A percentile compares a stretch with the other conserved stretches of the same genome.
Conservation (phyloP, 805 yeast species). For the Monosporozyma aquatica region DNA sequence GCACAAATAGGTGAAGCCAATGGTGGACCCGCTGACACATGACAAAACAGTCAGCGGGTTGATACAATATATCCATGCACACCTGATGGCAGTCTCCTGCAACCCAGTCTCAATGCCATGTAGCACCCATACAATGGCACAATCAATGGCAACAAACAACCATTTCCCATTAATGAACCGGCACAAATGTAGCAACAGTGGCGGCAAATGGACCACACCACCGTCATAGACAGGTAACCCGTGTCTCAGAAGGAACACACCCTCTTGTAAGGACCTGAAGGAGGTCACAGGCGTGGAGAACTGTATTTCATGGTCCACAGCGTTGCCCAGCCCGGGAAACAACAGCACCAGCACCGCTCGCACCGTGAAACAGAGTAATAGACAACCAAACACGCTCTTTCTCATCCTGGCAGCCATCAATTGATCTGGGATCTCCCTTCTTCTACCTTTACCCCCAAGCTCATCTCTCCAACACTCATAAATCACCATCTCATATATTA, state of each 20-base stretch:
- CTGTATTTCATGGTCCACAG: conserved; percentile 26
- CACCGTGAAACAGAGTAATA: conserved; percentile 3
- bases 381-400: neutral
- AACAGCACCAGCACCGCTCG: conserved; percentile 14
- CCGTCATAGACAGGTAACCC: conserved; percentile 70
- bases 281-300: conserved; percentile 31
- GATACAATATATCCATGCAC: conserved; percentile 46
- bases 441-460: neutral
- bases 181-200: conserved; percentile 36
- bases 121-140: conserved; percentile 46
- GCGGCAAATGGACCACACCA: conserved; percentile 81
- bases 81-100: no score
- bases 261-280: conserved; percentile 48
- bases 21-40: conserved; percentile 59
- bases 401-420: no score
- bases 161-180: neutral
- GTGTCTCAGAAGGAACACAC: conserved; percentile 50
- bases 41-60: conserved; percentile 75
- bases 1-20: conserved; percentile 49
- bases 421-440: no score
- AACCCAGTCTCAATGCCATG: conserved; percentile 26
- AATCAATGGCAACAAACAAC: conserved; percentile 36
- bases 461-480: neutral
- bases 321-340: conserved; percentile 22
- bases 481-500: neutral